Evolutionary conservation across 495 filamentous ascomycete species (phyloP).

Genomic region (Aspergillus diversus): DNA sequence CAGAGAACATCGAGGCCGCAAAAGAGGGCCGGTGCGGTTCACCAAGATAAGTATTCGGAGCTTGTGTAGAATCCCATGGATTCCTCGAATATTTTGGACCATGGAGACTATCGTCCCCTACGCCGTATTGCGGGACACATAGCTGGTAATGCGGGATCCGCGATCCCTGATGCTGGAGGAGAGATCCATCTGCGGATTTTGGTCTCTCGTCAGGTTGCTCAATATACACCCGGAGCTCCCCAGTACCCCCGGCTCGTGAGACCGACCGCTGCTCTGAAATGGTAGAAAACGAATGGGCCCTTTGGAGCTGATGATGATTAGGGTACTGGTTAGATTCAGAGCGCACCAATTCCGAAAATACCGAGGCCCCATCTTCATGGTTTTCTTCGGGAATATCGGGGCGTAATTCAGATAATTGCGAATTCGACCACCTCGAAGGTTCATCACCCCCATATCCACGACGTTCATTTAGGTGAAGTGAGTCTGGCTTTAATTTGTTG

Average conservation of each 20-base stretch:
- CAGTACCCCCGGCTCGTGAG: slow-evolving; percentile 40
- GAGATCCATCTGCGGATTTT: slow-evolving; percentile 66
- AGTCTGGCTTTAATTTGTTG: slow-evolving; percentile 42
- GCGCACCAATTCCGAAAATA: slow-evolving; percentile 29
- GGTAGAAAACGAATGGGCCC: slow-evolving; percentile 67
- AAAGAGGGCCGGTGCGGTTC: slow-evolving; percentile 40
- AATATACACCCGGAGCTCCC: slow-evolving; percentile 83
- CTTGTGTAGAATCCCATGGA: slow-evolving; percentile 27
- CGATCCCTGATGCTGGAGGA: slow-evolving; percentile 67
- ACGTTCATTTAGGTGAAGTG: slow-evolving; percentile 31
- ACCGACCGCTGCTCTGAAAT: slow-evolving; percentile 54
- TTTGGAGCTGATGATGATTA: slow-evolving; percentile 42
- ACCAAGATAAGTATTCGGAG: slow-evolving; percentile 29
- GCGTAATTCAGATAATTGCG: slow-evolving; percentile 51
- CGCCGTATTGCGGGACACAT: slow-evolving; percentile 80
- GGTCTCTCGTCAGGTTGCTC: slow-evolving; percentile 71
- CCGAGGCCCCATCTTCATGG: slow-evolving; percentile 34
- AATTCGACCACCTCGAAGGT: slow-evolving; percentile 48
- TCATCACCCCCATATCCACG: slow-evolving; percentile 30
- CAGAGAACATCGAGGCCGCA: slow-evolving; percentile 52
- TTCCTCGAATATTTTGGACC: slow-evolving; percentile 65
- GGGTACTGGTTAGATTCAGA: slow-evolving; percentile 31
- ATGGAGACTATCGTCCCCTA: slow-evolving; percentile 78
- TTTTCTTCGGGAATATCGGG: slow-evolving; percentile 34
- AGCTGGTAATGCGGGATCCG: slow-evolving; percentile 87